These are phyloP conservation scores for Acacia melanoxylon DNA, from an alignment of 306 rosid species.

Conservation along the genomic window DNA sequence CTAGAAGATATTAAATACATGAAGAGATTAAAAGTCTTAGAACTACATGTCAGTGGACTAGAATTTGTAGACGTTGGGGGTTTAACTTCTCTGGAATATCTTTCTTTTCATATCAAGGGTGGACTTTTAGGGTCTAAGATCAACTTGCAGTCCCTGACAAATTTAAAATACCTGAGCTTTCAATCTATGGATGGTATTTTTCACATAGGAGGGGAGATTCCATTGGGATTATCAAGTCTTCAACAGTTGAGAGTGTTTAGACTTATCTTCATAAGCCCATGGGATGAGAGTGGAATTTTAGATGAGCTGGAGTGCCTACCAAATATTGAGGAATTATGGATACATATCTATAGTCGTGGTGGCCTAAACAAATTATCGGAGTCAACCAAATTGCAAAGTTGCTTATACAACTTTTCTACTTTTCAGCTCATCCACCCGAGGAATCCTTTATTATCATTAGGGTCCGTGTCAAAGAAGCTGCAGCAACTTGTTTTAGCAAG, in stretches of 20 bases:
- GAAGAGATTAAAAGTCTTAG: neutral
- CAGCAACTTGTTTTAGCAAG: accelerated
- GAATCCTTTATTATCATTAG: neutral
- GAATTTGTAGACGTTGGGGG: neutral
- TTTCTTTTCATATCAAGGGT: neutral
- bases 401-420: too few species aligned
- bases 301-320: neutral
- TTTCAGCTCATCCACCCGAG: accelerated
- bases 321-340: neutral
- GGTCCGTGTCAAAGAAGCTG: neutral
- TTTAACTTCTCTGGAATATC: neutral
- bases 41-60: neutral
- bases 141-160: neutral
- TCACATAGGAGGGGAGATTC: neutral
- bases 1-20: neutral
- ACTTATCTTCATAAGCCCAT: neutral
- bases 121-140: accelerated
- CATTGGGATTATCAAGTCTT: neutral
- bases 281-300: neutral
- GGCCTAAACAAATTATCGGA: neutral
- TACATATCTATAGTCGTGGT: accelerated
- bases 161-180: neutral
- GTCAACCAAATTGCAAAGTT: neutral
- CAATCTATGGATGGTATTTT: too few species aligned
- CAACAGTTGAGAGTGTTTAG: neutral